These are phyloP conservation scores for Hamamelis virginiana DNA, from an alignment of 164 flowering plant genomes.

Conservation along the genomic window DNA sequence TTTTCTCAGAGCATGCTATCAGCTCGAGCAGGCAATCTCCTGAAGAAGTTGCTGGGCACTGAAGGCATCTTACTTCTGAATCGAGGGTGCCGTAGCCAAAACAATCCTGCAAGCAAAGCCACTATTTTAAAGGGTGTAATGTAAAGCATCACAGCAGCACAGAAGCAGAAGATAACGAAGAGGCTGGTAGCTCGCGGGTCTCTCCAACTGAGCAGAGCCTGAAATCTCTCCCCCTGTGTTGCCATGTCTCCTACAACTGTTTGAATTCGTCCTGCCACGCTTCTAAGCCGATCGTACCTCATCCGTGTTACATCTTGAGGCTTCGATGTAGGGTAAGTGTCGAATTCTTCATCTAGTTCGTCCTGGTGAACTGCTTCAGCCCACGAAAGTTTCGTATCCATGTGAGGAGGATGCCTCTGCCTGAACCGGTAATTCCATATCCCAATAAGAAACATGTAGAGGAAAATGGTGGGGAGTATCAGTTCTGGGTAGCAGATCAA, in stretches of 20 bases:
- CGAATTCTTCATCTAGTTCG: constrained; percentile 64
- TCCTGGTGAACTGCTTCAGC: constrained; percentile 69
- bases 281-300: constrained; percentile 74
- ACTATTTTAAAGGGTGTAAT: constrained; percentile 47
- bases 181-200: constrained; percentile 71
- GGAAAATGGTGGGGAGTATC: constrained; percentile 64
- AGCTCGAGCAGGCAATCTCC: constrained; percentile 49
- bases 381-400: constrained; percentile 70
- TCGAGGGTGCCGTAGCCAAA: constrained; percentile 54
- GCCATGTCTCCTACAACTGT: constrained; percentile 69
- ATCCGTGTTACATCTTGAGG: constrained; percentile 45
- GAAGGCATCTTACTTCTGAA: constrained; percentile 65
- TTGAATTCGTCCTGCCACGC: constrained; percentile 72
- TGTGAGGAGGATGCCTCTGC: constrained; percentile 66
- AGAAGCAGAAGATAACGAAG: constrained; percentile 50
- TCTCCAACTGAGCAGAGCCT: constrained; percentile 61
- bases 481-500: constrained; percentile 70
- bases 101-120: constrained; percentile 39
- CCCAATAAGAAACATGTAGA: constrained; percentile 80
- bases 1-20: constrained; percentile 52
- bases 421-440: constrained; percentile 69
- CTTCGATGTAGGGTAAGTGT: constrained; percentile 60
- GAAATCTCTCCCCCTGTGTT: constrained; percentile 64
- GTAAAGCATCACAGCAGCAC: constrained; percentile 51
- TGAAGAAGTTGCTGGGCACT: constrained; percentile 57